Evolutionary conservation across 805 yeast genomes (phyloP).

Genomic region (Yarrowia sp.): DNA sequence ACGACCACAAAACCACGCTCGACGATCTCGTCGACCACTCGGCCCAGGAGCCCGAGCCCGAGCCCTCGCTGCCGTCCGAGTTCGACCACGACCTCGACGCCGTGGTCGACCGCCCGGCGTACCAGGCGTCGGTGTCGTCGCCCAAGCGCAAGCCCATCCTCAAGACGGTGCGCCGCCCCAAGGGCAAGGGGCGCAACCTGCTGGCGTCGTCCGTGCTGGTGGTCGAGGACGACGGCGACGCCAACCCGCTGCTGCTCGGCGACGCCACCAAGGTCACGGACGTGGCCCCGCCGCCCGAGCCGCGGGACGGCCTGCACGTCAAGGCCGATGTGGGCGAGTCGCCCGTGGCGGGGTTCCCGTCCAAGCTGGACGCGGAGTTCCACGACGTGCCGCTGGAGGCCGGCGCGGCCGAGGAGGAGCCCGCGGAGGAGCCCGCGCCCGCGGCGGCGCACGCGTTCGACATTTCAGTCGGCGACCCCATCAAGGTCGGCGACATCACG

Average conservation of each 20-base stretch:
- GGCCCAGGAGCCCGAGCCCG: not conserved
- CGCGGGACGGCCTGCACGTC: constrained; percentile 13
- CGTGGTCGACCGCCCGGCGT: not conserved
- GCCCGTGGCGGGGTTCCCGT: constrained; percentile 15
- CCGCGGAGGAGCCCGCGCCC: not conserved
- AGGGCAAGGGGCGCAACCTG: constrained; percentile 19
- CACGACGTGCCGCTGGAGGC: constrained; percentile 14
- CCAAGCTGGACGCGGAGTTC: constrained; percentile 19
- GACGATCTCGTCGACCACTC: constrained; percentile 7
- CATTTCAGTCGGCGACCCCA: constrained; percentile 83
- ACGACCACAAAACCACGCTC: constrained; percentile 14
- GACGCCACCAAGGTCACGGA: constrained; percentile 25
- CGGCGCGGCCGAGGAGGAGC: not conserved
- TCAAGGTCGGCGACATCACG: constrained; percentile 86
- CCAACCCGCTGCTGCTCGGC: constrained; percentile 10
- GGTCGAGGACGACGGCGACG: not conserved
- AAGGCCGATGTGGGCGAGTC: constrained; percentile 17
- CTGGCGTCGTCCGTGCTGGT: constrained; percentile 5
- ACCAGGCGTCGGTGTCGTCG: constrained; percentile 21
- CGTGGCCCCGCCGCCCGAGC: not conserved
- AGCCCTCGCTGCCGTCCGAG: not conserved
- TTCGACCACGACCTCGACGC: not conserved
- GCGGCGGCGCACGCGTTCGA: constrained; percentile 42
- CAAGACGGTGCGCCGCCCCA: constrained; percentile 17
- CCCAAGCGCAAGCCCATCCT: constrained; percentile 19